Conservation (phyloP, 2,329 filamentous ascomycete genomes). For the Fusarium incarnatum region DNA sequence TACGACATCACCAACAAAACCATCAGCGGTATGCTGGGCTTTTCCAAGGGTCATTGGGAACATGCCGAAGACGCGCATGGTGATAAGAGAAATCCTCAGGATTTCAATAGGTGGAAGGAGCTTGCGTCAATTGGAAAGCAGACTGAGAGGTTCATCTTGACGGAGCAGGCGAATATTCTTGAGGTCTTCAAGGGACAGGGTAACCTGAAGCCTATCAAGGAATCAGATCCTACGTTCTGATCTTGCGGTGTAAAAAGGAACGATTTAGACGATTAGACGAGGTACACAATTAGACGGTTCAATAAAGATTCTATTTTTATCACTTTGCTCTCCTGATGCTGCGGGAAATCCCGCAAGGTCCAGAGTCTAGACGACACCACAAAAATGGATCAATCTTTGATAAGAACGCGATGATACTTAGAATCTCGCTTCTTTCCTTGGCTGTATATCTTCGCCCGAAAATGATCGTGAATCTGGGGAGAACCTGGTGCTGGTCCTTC, state of each 20-base stretch:
- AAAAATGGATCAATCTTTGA: background rate
- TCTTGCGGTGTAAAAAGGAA: background rate
- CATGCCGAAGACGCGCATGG: constrained; percentile 62
- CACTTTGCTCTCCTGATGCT: background rate
- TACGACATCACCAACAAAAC: constrained; percentile 63
- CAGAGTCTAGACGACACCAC: background rate
- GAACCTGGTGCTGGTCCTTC: background rate
- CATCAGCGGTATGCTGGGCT: constrained; percentile 65
- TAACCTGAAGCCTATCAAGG: constrained; percentile 58
- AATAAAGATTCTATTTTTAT: background rate
- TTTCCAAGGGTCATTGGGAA: constrained; percentile 69
- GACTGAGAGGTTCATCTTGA: constrained; percentile 62
- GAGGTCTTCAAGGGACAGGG: constrained; percentile 64
- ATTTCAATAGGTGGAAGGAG: constrained; percentile 63
- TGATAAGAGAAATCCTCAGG: constrained; percentile 64
- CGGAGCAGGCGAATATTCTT: constrained; percentile 64
- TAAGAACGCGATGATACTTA: background rate
- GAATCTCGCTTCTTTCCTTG: background rate
- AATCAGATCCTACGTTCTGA: constrained; percentile 32
- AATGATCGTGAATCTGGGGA: background rate
- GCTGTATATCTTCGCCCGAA: background rate
- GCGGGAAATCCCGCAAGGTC: background rate
- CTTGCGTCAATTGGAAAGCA: constrained; percentile 62
- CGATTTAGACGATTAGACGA: background rate
- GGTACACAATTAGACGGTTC: background rate